Evolutionary conservation across 2,329 filamentous ascomycete genomes (phyloP), one percentile per base, ranked within the genome.

Genomic region (Colletotrichum siamense): DNA sequence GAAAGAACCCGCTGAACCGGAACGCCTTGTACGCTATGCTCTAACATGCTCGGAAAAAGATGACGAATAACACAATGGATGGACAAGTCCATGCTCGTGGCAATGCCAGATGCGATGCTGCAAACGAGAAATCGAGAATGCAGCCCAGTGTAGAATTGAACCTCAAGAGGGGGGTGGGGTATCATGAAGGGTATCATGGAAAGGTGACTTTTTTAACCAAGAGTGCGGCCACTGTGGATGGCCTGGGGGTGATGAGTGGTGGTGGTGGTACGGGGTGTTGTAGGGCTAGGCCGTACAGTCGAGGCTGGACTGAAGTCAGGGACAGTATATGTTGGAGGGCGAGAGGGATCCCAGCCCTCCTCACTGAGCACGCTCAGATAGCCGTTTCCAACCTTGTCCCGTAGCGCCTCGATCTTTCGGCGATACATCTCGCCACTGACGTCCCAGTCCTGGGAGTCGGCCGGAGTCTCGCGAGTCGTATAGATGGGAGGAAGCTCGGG

Each of bases 331-430:
- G 85, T 81, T 13, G 85, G 80, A 15, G 83, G 79, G 16, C 84
- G 83, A 62, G 84, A 84, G 8, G 86, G 80, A 77, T 92, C 89
- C 91, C 92, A 93, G 57, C 86, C 89, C 83, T 97, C 95, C 81
- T 98, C 96, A 76, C 94, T 94, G 67, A 99, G 88, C 16, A 95
- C 95, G 78, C 93, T 96, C 52, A 99, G 90, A 90, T 98, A 99
- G 49, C 93, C 94, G 80, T 93, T 95, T 36, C 96, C 96, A 79
- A 98, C 93, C 81, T 96, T 95, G 81, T 94, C 94, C 77, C 96
- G 94, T 70, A 98, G 87, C 5, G 94, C 93, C 84, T 98, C 96
- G 71, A 99, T 94, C 84, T 97, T 97, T 83, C 95, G 95, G 73
- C 94, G 92, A 84, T 98, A 99, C 9, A 95, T 88, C 81, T 97